A percentile compares a stretch with the other conserved stretches of the same genome.
Evolutionary conservation across 2,329 filamentous ascomycete genomes (phyloP).

Genomic region (Fusarium humuli): DNA sequence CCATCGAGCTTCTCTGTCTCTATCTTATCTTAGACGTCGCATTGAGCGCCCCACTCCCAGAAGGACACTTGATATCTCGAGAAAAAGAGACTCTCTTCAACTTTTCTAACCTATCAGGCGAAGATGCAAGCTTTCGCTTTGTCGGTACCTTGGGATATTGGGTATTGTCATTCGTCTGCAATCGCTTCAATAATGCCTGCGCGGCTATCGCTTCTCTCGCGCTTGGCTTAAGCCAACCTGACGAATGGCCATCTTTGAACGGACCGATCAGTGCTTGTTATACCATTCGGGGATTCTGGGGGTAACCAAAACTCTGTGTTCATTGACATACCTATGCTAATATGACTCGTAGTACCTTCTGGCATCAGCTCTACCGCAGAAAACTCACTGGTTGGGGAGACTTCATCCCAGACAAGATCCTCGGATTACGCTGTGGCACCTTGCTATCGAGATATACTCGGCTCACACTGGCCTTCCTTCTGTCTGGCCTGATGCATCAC

Average conservation of each 20-base stretch:
- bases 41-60: neutral
- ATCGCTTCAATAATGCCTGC: neutral
- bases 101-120: accelerated
- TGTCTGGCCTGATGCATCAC: neutral
- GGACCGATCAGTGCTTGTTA: neutral
- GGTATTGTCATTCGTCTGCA: neutral
- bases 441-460: neutral
- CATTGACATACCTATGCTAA: accelerated
- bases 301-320: neutral
- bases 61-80: neutral
- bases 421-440: neutral
- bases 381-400: neutral
- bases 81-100: neutral
- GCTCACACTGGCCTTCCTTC: neutral
- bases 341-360: neutral
- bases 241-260: conserved; percentile 15
- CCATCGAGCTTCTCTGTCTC: neutral
- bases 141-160: neutral
- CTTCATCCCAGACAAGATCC: neutral
- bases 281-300: conserved; percentile 12
- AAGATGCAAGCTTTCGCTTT: neutral
- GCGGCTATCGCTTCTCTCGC: neutral
- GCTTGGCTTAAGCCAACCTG: neutral
- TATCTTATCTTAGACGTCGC: neutral
- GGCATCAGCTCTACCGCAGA: conserved; percentile 14